Evolutionary conservation across 495 filamentous ascomycete species (phyloP), one percentile per base, ranked within the genome.

Genomic region (Podospora australis): DNA sequence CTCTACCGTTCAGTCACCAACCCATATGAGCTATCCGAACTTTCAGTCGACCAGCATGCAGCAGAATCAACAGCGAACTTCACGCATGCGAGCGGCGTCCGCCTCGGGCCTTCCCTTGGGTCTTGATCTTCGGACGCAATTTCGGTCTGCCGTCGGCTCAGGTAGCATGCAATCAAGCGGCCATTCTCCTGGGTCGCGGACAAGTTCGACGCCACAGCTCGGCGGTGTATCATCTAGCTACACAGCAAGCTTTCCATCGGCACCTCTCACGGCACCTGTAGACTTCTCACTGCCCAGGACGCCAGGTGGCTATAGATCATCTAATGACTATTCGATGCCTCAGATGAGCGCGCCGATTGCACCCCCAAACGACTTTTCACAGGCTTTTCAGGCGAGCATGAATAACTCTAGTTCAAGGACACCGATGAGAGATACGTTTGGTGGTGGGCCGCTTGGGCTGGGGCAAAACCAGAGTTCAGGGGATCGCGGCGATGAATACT

Each of bases 261-360:
- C 75, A 11, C 77, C 77, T 2, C 60, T 80, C 2, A 69, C 73
- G 5, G 74, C 74, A 11, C 74, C 77, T 1, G 69, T 72, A 48
- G 74, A 78, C 49, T 79, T 76, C 47, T 66, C 71, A 11, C 62
- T 79, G 9, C 69, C 75, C 6, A 62, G 73, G 22, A 72, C 74
- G 16, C 63, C 70, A 8, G 64, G 64, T 16, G 67, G 64, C 44
- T 57, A 68, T 48, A 62, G 55, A 7, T 56, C 64, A n/a, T 60
- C 66, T 14, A 62, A 60, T 10, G 73, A 79, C 46, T 78, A 76
- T 58, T 71, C 70, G 10, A 77, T 78, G 56, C 71, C 74, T 4
- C 74, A 78, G 55, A 68, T 79, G 66, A 75, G 72, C 56, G 74
- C 74, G 3, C 75, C 75, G 11, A 78, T 79, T 56, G 70, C 70